Conservation (phyloP, 352 stramenopile genomes). For the Phytophthora sansomeana region DNA sequence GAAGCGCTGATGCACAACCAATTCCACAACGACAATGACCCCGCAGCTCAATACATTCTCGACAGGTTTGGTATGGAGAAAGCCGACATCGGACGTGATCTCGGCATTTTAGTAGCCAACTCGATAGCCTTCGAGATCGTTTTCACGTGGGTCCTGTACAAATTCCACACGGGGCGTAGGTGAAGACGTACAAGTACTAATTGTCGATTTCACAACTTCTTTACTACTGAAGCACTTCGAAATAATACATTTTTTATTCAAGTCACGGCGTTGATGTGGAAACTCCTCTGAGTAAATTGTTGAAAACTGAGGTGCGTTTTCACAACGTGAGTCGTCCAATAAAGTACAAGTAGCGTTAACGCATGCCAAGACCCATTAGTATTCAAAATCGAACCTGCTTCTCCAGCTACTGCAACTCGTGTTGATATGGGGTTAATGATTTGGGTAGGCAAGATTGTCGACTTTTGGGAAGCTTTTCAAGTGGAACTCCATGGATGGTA, state of each 20-base stretch:
- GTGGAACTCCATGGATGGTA: constrained; percentile 33
- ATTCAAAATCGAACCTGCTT: too few species aligned
- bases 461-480: constrained; percentile 20
- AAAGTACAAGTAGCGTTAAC: too few species aligned
- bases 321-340: too few species aligned
- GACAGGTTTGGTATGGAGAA: constrained; percentile 56
- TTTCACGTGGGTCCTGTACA: constrained; percentile 45
- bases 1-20: constrained; percentile 83
- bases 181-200: too few species aligned
- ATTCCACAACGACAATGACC: constrained; percentile 40
- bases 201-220: too few species aligned
- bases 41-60: constrained; percentile 34
- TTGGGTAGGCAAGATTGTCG: not conserved
- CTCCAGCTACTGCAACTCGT: too few species aligned
- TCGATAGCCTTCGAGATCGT: constrained; percentile 54
- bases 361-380: too few species aligned
- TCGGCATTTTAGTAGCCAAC: constrained; percentile 55
- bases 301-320: too few species aligned
- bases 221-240: too few species aligned
- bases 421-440: not conserved
- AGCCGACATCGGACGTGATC: constrained; percentile 49
- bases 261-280: too few species aligned
- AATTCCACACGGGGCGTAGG: constrained; percentile 34
- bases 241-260: too few species aligned
- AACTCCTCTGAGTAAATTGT: too few species aligned